phyloP scores from a whole-genome alignment of 2,329 filamentous ascomycete species.

The Scedosporium apiospermum region DNA sequence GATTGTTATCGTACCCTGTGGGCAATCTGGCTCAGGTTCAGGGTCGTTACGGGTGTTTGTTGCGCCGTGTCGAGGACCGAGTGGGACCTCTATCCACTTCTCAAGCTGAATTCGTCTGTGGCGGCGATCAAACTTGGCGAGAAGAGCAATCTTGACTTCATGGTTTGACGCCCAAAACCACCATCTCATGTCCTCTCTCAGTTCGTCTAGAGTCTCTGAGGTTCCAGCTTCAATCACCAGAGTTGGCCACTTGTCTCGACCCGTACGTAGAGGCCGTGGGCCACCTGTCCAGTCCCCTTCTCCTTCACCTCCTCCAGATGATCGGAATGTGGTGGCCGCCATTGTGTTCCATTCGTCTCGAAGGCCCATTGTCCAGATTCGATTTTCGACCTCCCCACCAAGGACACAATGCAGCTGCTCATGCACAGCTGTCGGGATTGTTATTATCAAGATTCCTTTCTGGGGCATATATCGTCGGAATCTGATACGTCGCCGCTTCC shows the following conservation, averaged over 20 bases:
- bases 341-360: not conserved
- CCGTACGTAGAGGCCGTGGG: not conserved
- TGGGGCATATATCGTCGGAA: not conserved
- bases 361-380: not conserved
- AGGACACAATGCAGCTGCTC: not conserved
- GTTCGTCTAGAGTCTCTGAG: slow-evolving; percentile 6
- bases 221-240: slow-evolving; percentile 10
- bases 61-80: not conserved
- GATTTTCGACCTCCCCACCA: not conserved
- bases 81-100: not conserved
- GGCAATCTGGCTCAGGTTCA: not conserved
- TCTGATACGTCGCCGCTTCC: not conserved
- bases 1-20: not conserved
- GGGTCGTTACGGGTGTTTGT: not conserved
- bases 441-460: not conserved
- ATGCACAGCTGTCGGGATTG: not conserved
- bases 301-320: not conserved
- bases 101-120: not conserved
- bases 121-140: slow-evolving; percentile 6
- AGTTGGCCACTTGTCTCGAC: slow-evolving; percentile 9
- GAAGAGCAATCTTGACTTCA: slow-evolving; percentile 12
- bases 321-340: not conserved
- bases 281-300: not conserved
- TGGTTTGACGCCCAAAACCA: slow-evolving; percentile 12
- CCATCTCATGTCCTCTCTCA: slow-evolving; percentile 10